Evolutionary conservation across 495 filamentous ascomycete genomes (phyloP), one percentile per base, ranked within the genome.

Genomic region (Friedmanniomyces simplex): DNA sequence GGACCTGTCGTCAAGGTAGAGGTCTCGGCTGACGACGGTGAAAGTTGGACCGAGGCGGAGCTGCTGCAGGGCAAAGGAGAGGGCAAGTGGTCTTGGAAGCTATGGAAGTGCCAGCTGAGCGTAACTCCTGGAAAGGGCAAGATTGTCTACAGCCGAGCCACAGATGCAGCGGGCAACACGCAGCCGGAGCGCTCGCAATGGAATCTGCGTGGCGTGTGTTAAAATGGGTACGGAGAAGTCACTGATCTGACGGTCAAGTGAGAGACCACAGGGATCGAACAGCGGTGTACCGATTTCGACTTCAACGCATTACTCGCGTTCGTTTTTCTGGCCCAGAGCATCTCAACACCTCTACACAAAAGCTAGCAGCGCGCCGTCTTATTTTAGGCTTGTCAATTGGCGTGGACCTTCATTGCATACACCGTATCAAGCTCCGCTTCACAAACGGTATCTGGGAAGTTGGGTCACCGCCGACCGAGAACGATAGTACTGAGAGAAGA

Each of bases 141-240:
- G 46, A 73, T 63, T 42, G 66, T 84, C 14, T 65, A 75, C 58
- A 79, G 78, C 67, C 67, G 79, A 37, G 79, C 78, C 12, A 72
- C 70, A 18, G 81, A 84, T 70, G 65, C 52, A 32, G 74, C 62
- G 5, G 76, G 77, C 20, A 80, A 82, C 64, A 56, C 63, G 24
- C 81, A 82, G 61, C 61, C 48, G 11, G 66, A 70, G 48, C 67
- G 69, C 60, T 71, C 74, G 13, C 63, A 72, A 58, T 83, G 81
- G 81, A 83, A 82, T 65, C 64, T 78, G 48, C 71, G 82, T 45
- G 81, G 82, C 2, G 78, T 84, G 8, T 78, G 71, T 46, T 84
- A 83, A 68, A 78, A 79, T 67, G 81, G 78, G 14, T 84, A 77
- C 69, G 81, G 81, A 0, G 75, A 82, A 61, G 69, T 70, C 21